Conservation (phyloP, 2,329 filamentous ascomycete species). For the Hansfordia pulvinata region DNA sequence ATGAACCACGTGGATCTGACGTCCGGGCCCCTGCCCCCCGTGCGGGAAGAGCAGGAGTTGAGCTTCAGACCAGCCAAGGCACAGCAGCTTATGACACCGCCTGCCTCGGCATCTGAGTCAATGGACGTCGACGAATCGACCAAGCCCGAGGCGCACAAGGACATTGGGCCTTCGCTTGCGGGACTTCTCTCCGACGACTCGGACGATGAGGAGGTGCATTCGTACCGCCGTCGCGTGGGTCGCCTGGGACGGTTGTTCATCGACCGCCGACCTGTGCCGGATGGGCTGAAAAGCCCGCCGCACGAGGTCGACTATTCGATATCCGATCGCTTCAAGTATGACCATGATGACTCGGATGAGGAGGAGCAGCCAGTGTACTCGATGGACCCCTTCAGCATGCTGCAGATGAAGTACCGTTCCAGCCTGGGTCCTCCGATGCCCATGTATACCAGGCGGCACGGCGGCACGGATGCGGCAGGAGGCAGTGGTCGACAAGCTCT, state of each 20-base stretch:
- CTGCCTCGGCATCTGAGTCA: slow-evolving; percentile 40
- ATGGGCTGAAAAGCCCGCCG: slow-evolving; percentile 11
- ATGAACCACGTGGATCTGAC: slow-evolving; percentile 80
- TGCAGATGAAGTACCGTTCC: slow-evolving; percentile 46
- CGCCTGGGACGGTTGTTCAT: slow-evolving; percentile 78
- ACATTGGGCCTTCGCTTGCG: slow-evolving; percentile 23
- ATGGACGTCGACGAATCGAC: slow-evolving; percentile 40
- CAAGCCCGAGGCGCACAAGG: slow-evolving; percentile 16
- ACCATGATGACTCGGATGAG: slow-evolving; percentile 65
- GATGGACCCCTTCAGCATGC: slow-evolving; percentile 56
- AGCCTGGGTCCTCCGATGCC: slow-evolving; percentile 33
- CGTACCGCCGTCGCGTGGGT: slow-evolving; percentile 73
- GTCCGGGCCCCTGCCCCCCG: slow-evolving; percentile 69
- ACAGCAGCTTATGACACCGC: slow-evolving; percentile 55
- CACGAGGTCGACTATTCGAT: slow-evolving; percentile 20
- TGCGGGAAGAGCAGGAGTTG: slow-evolving; percentile 48
- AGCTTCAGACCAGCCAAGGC: slow-evolving; percentile 61
- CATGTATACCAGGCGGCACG: not conserved
- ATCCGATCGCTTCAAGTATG: slow-evolving; percentile 71
- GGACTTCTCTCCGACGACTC: slow-evolving; percentile 25
- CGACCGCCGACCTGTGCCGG: slow-evolving; percentile 59
- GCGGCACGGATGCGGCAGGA: no score
- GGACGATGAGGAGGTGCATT: slow-evolving; percentile 33
- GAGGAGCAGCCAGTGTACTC: slow-evolving; percentile 63
- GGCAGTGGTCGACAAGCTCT: slow-evolving; percentile 11